A percentile compares a stretch with the other conserved stretches of the same genome.
These are phyloP conservation scores for Xylariaceae sp. DNA, from an alignment of 2,329 filamentous ascomycete genomes.

Conservation along the genomic window DNA sequence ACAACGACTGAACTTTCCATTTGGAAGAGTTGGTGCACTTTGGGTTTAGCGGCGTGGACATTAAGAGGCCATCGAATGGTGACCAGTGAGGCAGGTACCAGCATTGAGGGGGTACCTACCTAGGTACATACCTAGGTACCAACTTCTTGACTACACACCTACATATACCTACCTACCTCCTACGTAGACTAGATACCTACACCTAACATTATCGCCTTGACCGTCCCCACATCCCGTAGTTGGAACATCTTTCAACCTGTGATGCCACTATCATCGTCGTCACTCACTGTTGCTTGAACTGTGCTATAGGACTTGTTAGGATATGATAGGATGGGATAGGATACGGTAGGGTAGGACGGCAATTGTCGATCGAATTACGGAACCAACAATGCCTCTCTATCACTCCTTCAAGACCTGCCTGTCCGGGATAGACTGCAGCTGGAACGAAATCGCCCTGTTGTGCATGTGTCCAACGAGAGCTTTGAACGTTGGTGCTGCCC, in stretches of 20 bases:
- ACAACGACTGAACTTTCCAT: constrained; percentile 14
- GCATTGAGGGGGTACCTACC: constrained; percentile 9
- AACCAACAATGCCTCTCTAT: constrained; percentile 6
- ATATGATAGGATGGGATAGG: too few relatives aligned
- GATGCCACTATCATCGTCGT: too few relatives aligned
- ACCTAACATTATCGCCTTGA: too few relatives aligned
- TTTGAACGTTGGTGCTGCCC: constrained; percentile 15
- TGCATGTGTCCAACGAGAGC: background rate
- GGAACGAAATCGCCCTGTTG: background rate
- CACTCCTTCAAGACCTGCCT: background rate
- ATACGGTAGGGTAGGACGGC: too few relatives aligned
- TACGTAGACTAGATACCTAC: too few relatives aligned
- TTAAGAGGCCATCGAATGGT: background rate
- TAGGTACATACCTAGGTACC: constrained; percentile 3
- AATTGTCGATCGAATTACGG: too few relatives aligned
- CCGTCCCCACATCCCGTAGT: too few relatives aligned
- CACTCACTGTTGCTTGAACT: background rate
- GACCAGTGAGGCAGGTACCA: constrained; percentile 8
- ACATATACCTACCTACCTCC: too few relatives aligned
- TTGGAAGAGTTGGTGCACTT: constrained; percentile 12
- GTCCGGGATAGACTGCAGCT: background rate
- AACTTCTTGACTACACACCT: too few relatives aligned
- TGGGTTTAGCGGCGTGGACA: constrained; percentile 19
- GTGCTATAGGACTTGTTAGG: background rate
- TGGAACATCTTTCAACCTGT: too few relatives aligned